A percentile compares a stretch with the other conserved stretches of the same genome.
phyloP scores from a whole-genome alignment of 257 asterid genomes.

The Solanum sitiens region DNA sequence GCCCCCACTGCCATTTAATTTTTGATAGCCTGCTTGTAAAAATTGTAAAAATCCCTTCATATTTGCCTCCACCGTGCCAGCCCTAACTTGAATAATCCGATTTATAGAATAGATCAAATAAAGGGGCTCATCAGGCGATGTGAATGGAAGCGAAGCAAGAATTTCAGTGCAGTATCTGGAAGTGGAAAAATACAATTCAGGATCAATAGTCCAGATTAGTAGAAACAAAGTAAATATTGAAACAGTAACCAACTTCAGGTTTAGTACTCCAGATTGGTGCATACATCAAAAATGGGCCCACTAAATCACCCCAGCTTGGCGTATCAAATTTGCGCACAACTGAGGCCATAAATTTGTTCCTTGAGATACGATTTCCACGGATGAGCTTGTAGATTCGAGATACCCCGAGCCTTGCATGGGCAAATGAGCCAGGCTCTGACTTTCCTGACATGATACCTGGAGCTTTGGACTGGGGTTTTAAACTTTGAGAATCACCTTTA shows the following conservation, averaged over 20 bases:
- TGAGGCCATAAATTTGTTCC: conserved; percentile 91
- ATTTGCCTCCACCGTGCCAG: conserved; percentile 80
- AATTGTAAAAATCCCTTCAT: conserved; percentile 65
- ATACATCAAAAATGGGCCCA: conserved; percentile 67
- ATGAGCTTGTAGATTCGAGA: conserved; percentile 94
- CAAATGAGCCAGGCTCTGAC: conserved; percentile 44
- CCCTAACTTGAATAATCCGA: conserved; percentile 86
- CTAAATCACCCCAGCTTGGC: conserved; percentile 56
- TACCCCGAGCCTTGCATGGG: conserved; percentile 68
- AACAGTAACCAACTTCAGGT: neutral
- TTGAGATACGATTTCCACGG: conserved; percentile 83
- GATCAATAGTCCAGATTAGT: neutral
- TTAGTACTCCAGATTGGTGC: conserved; percentile 7
- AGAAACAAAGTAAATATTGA: neutral
- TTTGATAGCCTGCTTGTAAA: conserved; percentile 38
- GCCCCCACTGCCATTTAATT: conserved; percentile 34
- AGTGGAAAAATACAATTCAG: conserved; percentile 15
- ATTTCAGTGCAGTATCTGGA: conserved; percentile 89
- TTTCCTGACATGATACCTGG: conserved; percentile 46
- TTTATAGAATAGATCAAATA: conserved; percentile 80
- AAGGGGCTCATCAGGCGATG: conserved; percentile 90
- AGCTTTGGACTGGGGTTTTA: conserved; percentile 33
- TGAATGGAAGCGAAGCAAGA: conserved; percentile 87
- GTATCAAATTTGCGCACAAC: conserved; percentile 82
- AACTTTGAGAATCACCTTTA: conserved; percentile 28